A percentile compares a stretch with the other conserved stretches of the same genome.
Conservation (phyloP, 305 asterid species). For the Solanum hybrid region DNA sequence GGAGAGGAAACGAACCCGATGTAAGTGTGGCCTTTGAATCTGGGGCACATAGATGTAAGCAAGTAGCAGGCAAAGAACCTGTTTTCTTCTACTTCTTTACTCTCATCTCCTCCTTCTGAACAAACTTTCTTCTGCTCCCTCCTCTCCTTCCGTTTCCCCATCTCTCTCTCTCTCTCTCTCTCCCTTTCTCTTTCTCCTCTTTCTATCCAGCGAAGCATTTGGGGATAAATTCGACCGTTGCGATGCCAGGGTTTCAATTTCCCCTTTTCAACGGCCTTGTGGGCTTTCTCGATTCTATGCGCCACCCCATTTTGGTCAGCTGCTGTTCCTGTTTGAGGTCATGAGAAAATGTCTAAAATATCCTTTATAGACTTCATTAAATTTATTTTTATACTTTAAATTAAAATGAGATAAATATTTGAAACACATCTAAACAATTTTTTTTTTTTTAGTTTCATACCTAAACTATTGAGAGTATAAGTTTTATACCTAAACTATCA, state of each 20-base stretch:
- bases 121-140: neutral
- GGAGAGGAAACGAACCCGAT: constrained; percentile 43
- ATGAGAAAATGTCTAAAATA: neutral
- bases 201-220: neutral
- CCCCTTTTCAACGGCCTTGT: neutral
- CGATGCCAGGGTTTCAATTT: neutral
- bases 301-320: neutral
- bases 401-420: too few relatives aligned
- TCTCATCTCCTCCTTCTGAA: neutral
- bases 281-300: neutral
- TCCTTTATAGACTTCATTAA: neutral
- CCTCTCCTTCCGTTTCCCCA: constrained; percentile 27
- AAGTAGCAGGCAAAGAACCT: constrained; percentile 64
- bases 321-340: neutral
- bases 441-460: too few relatives aligned
- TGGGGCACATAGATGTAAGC: constrained; percentile 63
- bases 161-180: constrained; percentile 1
- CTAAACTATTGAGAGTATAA: too few relatives aligned
- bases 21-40: constrained; percentile 72
- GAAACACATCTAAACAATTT: too few relatives aligned
- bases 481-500: neutral
- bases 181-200: neutral
- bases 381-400: neutral
- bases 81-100: constrained; percentile 15
- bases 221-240: constrained; percentile 28